Base-by-base conservation (phyloP, 2,329 filamentous ascomycete genomes). In the Trichoderma citrinoviride region DNA sequence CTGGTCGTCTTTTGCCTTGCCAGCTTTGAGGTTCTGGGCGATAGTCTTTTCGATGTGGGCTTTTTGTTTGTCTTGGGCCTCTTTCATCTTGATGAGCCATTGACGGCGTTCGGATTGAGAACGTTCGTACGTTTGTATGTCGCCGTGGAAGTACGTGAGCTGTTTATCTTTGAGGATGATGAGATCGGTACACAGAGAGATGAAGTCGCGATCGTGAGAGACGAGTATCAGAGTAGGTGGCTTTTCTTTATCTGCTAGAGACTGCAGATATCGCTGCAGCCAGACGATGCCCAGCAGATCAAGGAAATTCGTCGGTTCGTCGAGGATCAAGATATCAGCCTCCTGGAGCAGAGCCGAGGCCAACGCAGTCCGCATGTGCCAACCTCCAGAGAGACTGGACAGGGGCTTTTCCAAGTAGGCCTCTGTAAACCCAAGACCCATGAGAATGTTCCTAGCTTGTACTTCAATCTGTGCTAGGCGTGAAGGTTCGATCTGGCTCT, bases 261-360 rank as follows among this genome's bases (percentile, higher is more conserved):
- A 78, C 43, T 83, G 79, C 10, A 96, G 84, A 72, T 93, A 89
- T 14, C 84, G 83, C 72, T 96, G 89, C 1, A 97, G 81, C 91
- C 92, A 96, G 64, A 96, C 86, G 65, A 96, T 93, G 1, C 90
- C 91, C 0, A 93, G 82, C 0, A 96, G 80, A 71, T 96, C 92
- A 1, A 96, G 83, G 73, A 92, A 96, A 72, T 96, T 96, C 40
- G 92, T 96, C 0, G 92, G 92, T 73, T 96, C 92, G 74, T 96
- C 92, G 2, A 96, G 85, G 57, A 96, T 88, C 65, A 96, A 81
- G 2, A 96, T 86, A 69, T 96, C 91, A 0, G 88, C 85, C 7
- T 89, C 85, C 67, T 93, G 89, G 1, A 92, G 84, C 4, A 96
- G 80, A 0, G 87, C 85, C 3, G 81, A 80, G 2, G 89, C 88